phyloP scores from a whole-genome alignment of 2,329 filamentous ascomycete species.

The Magnaporthiopsis incrustans region DNA sequence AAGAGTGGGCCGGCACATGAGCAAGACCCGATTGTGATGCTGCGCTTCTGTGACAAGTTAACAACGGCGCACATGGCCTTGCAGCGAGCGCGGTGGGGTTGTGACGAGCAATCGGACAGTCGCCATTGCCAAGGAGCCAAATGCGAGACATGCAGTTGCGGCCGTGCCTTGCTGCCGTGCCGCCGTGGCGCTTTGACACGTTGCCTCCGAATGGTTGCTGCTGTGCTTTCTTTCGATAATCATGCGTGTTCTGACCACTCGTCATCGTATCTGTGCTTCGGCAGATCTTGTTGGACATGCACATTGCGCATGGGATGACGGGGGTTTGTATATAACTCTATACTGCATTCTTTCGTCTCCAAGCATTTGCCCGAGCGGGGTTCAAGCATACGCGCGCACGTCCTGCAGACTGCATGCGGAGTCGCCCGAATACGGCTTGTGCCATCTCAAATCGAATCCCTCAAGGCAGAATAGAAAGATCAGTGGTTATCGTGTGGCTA shows the following conservation, averaged over 20 bases:
- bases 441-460: not conserved
- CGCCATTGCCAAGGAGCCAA: not conserved
- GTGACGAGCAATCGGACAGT: not conserved
- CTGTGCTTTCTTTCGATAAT: not conserved
- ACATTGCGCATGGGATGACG: not conserved
- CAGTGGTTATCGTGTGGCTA: not conserved
- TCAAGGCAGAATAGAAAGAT: not conserved
- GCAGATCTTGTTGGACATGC: not conserved
- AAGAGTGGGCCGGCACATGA: not conserved
- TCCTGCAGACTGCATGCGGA: not conserved
- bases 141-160: too few relatives aligned
- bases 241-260: not conserved
- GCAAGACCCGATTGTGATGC: not conserved
- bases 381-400: not conserved
- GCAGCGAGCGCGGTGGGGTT: not conserved
- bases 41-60: not conserved
- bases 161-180: too few relatives aligned
- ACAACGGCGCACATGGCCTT: not conserved
- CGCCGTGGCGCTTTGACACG: not conserved
- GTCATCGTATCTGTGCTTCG: not conserved
- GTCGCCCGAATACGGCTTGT: not conserved
- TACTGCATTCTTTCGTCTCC: not conserved
- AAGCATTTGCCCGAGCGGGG: not conserved
- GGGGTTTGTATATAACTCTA: not conserved
- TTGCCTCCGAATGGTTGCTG: not conserved